Evolutionary conservation across 352 stramenopile species (phyloP).

Genomic region (Pythium insidiosum): DNA sequence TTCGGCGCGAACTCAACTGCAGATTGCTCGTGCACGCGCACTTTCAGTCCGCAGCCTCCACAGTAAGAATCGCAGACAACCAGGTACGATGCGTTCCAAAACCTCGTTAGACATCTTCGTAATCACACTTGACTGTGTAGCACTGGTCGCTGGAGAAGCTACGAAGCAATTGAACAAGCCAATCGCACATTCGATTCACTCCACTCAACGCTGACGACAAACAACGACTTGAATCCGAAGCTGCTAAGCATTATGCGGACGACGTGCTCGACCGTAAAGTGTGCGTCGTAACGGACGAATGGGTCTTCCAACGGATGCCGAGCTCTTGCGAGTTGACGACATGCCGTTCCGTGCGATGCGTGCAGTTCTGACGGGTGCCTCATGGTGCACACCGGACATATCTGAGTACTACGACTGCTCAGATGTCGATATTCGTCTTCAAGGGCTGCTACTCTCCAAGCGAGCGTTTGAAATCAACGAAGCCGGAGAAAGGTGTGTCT

Average conservation of each 20-base stretch:
- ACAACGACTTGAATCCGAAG: neutral
- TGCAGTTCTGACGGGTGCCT: neutral
- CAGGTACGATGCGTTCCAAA: neutral
- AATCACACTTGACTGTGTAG: neutral
- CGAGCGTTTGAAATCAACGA: neutral
- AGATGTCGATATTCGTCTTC: neutral
- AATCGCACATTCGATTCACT: slow-evolving; percentile 1
- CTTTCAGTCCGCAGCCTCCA: neutral
- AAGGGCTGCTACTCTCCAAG: slow-evolving; percentile 1
- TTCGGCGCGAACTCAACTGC: neutral
- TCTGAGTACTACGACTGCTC: slow-evolving; percentile 10
- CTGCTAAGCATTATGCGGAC: neutral
- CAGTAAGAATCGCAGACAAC: neutral
- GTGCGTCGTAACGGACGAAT: slow-evolving; percentile 3
- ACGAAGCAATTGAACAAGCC: neutral
- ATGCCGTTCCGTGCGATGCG: slow-evolving; percentile 4
- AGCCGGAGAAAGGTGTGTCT: neutral
- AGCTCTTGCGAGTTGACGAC: neutral
- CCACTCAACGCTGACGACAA: neutral
- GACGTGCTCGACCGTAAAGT: slow-evolving; percentile 2
- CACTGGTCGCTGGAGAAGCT: slow-evolving; percentile 1
- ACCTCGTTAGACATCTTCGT: too few relatives aligned
- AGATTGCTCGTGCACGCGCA: neutral
- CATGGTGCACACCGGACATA: slow-evolving; percentile 3
- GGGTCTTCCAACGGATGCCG: slow-evolving; percentile 1